These are phyloP conservation scores for Fistulifera solaris DNA, from an alignment of 108 stramenopile genomes.

Conservation along the genomic window DNA sequence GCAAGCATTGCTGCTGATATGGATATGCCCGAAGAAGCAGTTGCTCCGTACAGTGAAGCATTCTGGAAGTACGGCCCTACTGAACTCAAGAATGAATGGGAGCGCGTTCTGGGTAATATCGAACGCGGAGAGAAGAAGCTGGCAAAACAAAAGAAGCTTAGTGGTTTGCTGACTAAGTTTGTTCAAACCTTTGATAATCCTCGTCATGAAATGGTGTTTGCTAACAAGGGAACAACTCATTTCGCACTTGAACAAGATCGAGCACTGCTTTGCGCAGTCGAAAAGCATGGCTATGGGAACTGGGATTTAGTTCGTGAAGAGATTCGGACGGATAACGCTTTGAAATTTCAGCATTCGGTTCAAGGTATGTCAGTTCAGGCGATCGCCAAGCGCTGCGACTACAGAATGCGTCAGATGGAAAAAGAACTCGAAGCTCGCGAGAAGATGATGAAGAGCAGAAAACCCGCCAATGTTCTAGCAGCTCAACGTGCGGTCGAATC, in stretches of 20 bases:
- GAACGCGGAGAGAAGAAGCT: slow-evolving; percentile 82
- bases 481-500: slow-evolving; percentile 70
- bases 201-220: slow-evolving; percentile 77
- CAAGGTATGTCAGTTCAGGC: slow-evolving; percentile 81
- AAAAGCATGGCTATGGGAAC: slow-evolving; percentile 80
- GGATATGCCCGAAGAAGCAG: slow-evolving; percentile 77
- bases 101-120: slow-evolving; percentile 57
- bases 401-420: slow-evolving; percentile 87
- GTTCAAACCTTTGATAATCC: slow-evolving; percentile 75
- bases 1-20: slow-evolving; percentile 73
- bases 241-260: slow-evolving; percentile 84
- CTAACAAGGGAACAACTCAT: slow-evolving; percentile 82
- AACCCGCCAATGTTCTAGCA: slow-evolving; percentile 54
- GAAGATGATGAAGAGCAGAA: slow-evolving; percentile 57
- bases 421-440: slow-evolving; percentile 77
- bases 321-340: slow-evolving; percentile 44
- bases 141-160: slow-evolving; percentile 61
- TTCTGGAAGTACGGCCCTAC: slow-evolving; percentile 79
- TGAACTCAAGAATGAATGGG: slow-evolving; percentile 82
- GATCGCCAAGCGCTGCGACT: slow-evolving; percentile 80
- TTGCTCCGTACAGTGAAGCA: slow-evolving; percentile 76
- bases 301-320: slow-evolving; percentile 80
- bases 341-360: slow-evolving; percentile 78
- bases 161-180: slow-evolving; percentile 58
- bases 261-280: slow-evolving; percentile 74